Conservation (phyloP, 495 filamentous ascomycete species). For the Penicillium fimorum region DNA sequence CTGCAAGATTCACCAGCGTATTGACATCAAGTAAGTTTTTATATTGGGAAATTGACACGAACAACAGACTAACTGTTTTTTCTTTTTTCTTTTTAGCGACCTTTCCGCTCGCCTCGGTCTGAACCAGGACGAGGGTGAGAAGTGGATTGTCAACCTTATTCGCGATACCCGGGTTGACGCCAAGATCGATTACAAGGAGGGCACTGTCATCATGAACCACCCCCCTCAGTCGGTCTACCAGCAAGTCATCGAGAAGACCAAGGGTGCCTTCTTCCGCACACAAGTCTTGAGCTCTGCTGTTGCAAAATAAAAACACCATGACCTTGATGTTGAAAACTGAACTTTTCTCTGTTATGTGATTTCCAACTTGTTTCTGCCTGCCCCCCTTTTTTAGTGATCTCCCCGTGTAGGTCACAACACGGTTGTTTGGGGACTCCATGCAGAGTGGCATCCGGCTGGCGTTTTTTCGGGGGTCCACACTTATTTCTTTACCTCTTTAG, state of each 20-base stretch:
- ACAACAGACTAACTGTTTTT: constrained; percentile 20
- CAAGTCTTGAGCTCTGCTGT: constrained; percentile 65
- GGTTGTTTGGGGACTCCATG: constrained; percentile 38
- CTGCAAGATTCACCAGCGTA: constrained; percentile 99
- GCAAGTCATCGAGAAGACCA: constrained; percentile 95
- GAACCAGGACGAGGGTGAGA: constrained; percentile 92
- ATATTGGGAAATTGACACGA: not conserved
- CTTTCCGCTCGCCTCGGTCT: constrained; percentile 86
- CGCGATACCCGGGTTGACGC: constrained; percentile 95
- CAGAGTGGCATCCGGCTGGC: constrained; percentile 53
- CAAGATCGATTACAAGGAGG: constrained; percentile 98
- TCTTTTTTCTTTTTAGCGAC: constrained; percentile 52
- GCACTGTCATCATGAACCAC: constrained; percentile 99
- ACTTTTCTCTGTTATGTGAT: constrained; percentile 37
- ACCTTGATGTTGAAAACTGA: constrained; percentile 34
- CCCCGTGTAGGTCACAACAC: constrained; percentile 38
- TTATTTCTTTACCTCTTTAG: constrained; percentile 35
- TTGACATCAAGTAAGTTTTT: constrained; percentile 78
- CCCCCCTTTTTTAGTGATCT: constrained; percentile 39
- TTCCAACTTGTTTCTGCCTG: constrained; percentile 40
- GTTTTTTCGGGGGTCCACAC: constrained; percentile 48
- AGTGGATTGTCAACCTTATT: constrained; percentile 99
- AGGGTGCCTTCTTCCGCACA: constrained; percentile 89
- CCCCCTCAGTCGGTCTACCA: constrained; percentile 97
- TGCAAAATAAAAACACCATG: constrained; percentile 44